These are phyloP conservation scores for Moesziomyces aphidis DNA, from an alignment of 1,284 basidiomycete species.

Conservation along the genomic window DNA sequence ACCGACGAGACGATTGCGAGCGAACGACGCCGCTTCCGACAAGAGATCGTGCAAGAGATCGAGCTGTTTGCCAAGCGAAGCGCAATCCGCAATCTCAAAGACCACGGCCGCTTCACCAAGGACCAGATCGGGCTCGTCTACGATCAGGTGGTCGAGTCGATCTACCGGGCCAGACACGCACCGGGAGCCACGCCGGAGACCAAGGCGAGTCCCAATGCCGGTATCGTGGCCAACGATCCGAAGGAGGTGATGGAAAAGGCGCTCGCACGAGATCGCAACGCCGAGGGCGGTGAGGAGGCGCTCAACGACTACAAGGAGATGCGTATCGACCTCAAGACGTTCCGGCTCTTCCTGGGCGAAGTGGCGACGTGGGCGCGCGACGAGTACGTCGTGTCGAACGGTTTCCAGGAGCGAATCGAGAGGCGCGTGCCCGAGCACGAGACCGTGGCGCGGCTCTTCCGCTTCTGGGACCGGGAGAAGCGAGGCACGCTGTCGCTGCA, in stretches of 20 bases:
- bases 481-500: conserved; percentile 61
- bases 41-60: conserved; percentile 91
- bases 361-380: conserved; percentile 95
- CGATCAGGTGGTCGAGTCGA: conserved; percentile 66
- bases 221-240: conserved; percentile 45
- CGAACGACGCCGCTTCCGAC: conserved; percentile 86
- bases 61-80: conserved; percentile 96
- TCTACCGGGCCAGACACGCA: conserved; percentile 64
- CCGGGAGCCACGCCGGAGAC: conserved; percentile 32
- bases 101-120: conserved; percentile 84
- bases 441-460: conserved; percentile 57
- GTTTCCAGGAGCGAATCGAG: conserved; percentile 66
- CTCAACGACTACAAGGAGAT: conserved; percentile 74
- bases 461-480: conserved; percentile 62
- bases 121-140: conserved; percentile 75
- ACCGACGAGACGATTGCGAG: conserved; percentile 92
- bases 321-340: conserved; percentile 86
- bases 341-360: conserved; percentile 89
- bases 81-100: conserved; percentile 87
- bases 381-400: conserved; percentile 81
- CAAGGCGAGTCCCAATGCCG: conserved; percentile 40
- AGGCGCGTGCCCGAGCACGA: conserved; percentile 63
- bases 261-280: conserved; percentile 30
- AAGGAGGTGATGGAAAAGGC: conserved; percentile 52
- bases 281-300: conserved; percentile 26